Percentiles rank a stretch among this genome's conserved stretches.
These are phyloP conservation scores for Eremothecium gossypii DNA, from an alignment of 1,139 yeast genomes.

Conservation along the genomic window DNA sequence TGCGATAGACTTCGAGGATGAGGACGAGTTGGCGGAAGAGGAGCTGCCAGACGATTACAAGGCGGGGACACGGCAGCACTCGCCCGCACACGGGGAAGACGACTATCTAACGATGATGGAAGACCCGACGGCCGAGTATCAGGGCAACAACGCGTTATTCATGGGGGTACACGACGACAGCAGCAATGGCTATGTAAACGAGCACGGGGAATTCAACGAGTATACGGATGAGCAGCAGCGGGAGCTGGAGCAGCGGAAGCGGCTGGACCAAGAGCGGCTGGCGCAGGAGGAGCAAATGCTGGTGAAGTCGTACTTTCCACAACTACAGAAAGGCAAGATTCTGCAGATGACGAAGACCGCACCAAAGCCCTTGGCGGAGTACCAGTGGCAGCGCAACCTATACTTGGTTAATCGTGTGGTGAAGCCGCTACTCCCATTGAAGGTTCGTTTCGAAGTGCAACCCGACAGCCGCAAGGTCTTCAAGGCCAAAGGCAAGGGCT, in stretches of 20 bases:
- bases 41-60: conserved; percentile 42
- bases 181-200: conserved; percentile 13
- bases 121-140: conserved; percentile 32
- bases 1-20: conserved; percentile 93
- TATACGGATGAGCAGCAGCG: conserved; percentile 10
- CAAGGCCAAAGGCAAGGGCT: conserved; percentile 14
- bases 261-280: conserved; percentile 13
- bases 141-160: conserved; percentile 42
- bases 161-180: conserved; percentile 31
- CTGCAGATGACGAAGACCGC: conserved; percentile 28
- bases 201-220: conserved; percentile 11
- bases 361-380: conserved; percentile 22
- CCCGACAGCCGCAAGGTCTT: conserved; percentile 26
- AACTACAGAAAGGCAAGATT: conserved; percentile 24
- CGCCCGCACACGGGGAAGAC: conserved; percentile 19
- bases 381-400: conserved; percentile 24
- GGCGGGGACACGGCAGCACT: conserved; percentile 10
- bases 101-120: conserved; percentile 25
- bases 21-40: conserved; percentile 90
- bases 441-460: conserved; percentile 27
- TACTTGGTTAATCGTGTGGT: conserved; percentile 10
- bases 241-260: conserved; percentile 9
- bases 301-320: conserved; percentile 26
- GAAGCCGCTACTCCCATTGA: conserved; percentile 24
- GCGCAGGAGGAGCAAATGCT: conserved; percentile 21